Conservation (phyloP, 768 basidiomycete species). For the Gymnopilus dilepis region DNA sequence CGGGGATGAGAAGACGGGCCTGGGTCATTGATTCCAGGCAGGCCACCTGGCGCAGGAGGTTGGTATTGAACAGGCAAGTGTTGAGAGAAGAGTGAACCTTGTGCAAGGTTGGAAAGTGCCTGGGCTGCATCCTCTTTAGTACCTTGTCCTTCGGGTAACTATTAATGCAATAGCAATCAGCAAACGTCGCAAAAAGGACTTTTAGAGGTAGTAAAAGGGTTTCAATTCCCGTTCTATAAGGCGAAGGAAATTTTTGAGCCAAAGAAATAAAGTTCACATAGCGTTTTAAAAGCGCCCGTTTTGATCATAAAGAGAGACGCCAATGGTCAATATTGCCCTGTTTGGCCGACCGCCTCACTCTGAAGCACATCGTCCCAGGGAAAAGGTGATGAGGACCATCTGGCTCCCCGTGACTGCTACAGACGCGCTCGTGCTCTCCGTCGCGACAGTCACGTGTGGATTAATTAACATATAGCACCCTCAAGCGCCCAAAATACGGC, state of each 20-base stretch:
- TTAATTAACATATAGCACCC: constrained; percentile 27
- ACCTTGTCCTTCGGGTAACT: constrained; percentile 50
- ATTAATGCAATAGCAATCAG: constrained; percentile 6
- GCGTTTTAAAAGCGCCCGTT: background rate
- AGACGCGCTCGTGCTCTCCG: constrained; percentile 41
- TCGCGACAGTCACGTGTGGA: constrained; percentile 44
- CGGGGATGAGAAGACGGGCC: constrained; percentile 77
- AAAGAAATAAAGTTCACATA: background rate
- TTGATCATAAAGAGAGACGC: background rate
- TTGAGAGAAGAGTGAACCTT: constrained; percentile 44
- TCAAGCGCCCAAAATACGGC: constrained; percentile 15
- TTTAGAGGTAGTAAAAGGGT: constrained; percentile 4
- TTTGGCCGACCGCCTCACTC: background rate
- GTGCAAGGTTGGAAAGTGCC: constrained; percentile 45
- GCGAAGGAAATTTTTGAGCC: background rate
- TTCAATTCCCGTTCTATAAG: no score
- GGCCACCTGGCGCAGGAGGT: constrained; percentile 34
- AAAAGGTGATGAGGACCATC: constrained; percentile 10
- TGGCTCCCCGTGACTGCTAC: constrained; percentile 44
- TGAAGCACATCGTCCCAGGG: background rate
- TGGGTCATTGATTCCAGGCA: constrained; percentile 65
- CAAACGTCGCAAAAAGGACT: background rate
- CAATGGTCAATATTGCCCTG: background rate
- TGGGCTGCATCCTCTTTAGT: constrained; percentile 70
- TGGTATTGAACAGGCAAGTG: constrained; percentile 40